Conservation (phyloP, 176 grass and related monocot species). For the Phragmites australis region DNA sequence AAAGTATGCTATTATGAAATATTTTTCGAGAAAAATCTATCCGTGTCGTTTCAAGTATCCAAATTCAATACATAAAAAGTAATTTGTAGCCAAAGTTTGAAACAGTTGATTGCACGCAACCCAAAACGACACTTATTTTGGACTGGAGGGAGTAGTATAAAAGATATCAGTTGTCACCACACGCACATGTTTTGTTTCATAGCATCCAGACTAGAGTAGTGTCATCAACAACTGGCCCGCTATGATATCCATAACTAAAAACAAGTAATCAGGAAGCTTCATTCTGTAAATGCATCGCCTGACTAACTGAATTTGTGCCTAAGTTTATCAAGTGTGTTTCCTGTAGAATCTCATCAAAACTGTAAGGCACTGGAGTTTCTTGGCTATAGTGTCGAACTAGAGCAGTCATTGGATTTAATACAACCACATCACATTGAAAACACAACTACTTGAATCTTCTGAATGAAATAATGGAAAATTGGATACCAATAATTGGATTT, state of each 20-base stretch:
- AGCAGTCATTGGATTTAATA: neutral
- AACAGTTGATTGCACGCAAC: no score
- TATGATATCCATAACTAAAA: neutral
- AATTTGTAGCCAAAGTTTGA: no score
- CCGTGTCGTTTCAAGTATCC: no score
- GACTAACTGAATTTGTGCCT: neutral
- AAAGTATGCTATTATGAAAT: no score
- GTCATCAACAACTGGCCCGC: neutral
- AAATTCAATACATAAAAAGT: no score
- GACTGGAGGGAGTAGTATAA: no score
- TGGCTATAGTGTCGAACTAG: neutral
- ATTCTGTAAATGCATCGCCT: neutral
- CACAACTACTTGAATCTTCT: neutral
- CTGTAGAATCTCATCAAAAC: neutral
- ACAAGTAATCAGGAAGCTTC: neutral
- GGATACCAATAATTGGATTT: neutral
- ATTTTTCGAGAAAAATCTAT: no score
- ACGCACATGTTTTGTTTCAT: neutral
- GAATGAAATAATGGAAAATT: neutral
- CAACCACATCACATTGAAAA: constrained; percentile 8
- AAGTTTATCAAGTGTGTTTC: neutral
- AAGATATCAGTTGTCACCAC: neutral
- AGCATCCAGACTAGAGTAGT: neutral
- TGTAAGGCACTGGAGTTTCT: neutral
- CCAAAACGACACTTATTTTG: no score